Evolutionary conservation across 768 basidiomycete genomes (phyloP).

Genomic region (Suillus subaureus): DNA sequence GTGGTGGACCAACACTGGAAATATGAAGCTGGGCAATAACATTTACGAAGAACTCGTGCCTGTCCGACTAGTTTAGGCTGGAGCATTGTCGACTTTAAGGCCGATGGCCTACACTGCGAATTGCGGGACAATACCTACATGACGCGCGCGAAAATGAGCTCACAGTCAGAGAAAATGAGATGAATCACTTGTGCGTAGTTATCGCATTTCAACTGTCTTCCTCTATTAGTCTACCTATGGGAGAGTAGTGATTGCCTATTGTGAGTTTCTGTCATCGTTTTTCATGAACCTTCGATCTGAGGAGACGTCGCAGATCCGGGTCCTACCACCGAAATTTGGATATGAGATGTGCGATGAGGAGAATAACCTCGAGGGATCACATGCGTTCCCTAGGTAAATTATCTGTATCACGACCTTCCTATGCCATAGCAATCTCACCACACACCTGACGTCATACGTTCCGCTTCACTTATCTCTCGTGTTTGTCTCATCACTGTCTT

Average conservation of each 20-base stretch:
- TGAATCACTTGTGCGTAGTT: background rate
- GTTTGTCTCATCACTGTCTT: too few relatives aligned
- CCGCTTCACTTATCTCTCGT: too few relatives aligned
- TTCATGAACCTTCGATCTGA: background rate
- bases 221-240: background rate
- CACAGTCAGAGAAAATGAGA: background rate
- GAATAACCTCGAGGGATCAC: background rate
- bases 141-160: background rate
- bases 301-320: background rate
- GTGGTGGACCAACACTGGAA: background rate
- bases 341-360: background rate
- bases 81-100: background rate
- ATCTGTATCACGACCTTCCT: background rate
- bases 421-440: background rate
- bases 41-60: background rate
- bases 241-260: background rate
- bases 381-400: background rate
- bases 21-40: background rate
- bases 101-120: background rate
- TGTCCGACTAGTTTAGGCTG: background rate
- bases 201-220: background rate
- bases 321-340: background rate
- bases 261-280: background rate
- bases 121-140: background rate
- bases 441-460: too few relatives aligned